These are phyloP conservation scores for Exsudoporus frostii DNA, from an alignment of 768 basidiomycete genomes.

Conservation along the genomic window DNA sequence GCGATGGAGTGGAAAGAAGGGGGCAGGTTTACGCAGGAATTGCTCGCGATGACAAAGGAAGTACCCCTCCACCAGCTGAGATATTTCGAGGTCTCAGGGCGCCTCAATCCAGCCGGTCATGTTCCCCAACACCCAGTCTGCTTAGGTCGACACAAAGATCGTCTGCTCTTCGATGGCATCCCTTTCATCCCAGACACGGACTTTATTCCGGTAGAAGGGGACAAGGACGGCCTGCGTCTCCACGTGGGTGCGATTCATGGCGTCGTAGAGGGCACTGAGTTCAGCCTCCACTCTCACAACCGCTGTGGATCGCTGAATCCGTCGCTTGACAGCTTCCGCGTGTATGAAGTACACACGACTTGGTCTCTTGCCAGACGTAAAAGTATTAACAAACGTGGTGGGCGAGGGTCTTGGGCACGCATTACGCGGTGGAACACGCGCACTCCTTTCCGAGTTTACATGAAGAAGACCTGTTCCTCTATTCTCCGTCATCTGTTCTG, in stretches of 20 bases:
- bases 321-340: constrained; percentile 46
- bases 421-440: constrained; percentile 54
- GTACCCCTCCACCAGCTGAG: constrained; percentile 53
- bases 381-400: constrained; percentile 30
- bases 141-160: constrained; percentile 46
- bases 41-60: constrained; percentile 45
- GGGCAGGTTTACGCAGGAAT: constrained; percentile 56
- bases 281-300: constrained; percentile 62
- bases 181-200: constrained; percentile 52
- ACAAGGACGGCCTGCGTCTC: constrained; percentile 44
- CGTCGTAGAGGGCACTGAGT: constrained; percentile 58
- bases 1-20: constrained; percentile 63
- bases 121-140: constrained; percentile 46
- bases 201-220: constrained; percentile 44
- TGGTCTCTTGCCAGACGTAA: constrained; percentile 53
- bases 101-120: constrained; percentile 38
- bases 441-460: constrained; percentile 51
- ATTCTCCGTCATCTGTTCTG: constrained; percentile 47
- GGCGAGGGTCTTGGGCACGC: constrained; percentile 52
- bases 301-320: constrained; percentile 56
- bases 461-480: constrained; percentile 46
- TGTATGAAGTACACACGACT: constrained; percentile 52
- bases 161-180: constrained; percentile 51
- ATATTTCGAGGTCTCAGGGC: constrained; percentile 46
- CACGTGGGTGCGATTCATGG: constrained; percentile 62